Evolutionary conservation across 2,329 filamentous ascomycete species (phyloP), one percentile per base, ranked within the genome.

Genomic region (Venturiaceae sp.): DNA sequence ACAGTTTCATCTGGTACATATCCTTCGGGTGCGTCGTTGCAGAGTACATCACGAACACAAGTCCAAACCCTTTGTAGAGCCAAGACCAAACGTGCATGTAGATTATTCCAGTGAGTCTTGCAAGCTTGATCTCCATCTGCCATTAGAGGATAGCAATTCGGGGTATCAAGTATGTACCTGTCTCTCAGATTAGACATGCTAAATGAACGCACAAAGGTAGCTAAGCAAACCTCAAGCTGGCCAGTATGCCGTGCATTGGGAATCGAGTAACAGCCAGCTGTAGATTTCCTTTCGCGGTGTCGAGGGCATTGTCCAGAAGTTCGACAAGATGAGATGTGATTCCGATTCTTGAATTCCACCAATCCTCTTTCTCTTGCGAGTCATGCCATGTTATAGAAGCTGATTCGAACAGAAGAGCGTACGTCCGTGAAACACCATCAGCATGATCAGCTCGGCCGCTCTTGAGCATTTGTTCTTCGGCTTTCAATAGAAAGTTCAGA

Each of bases 1-100:
- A 88, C 83, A n/a, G 90, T 71, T 28, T 92, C 88, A 55, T 92
- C 84, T 0, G 86, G 87, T 3, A 90, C 76, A 69, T 94, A 86
- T 0, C 92, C 92, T 72, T 99, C 94, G 0, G 95, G 94, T 1
- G 94, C 95, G 72, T 96, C 94, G 62, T 95, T 87, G 66, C 94
- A 99, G 0, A 99, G 80, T 3, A 95, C 83, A 56, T 85, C 80
- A 64, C 82, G 83, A 5, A 96, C 90, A 28, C 83, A 80, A 0
- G 74, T 66, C 94, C 94, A 99, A 6, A 95, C 82, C n/a, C 80
- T 77, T 53, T 79, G 73, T 60, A 90, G 87, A 60, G 80, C 78
- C 1, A 67, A 65, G 13, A 89, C 73, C 1, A 91, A 79, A 3
- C 82, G 80, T 2, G 69, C 62, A 62, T 87, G 83, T 1, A 84